Evolutionary conservation across 345 rosid species (phyloP), one percentile per base, ranked within the genome.

Genomic region (Bretschneidera sinensis): DNA sequence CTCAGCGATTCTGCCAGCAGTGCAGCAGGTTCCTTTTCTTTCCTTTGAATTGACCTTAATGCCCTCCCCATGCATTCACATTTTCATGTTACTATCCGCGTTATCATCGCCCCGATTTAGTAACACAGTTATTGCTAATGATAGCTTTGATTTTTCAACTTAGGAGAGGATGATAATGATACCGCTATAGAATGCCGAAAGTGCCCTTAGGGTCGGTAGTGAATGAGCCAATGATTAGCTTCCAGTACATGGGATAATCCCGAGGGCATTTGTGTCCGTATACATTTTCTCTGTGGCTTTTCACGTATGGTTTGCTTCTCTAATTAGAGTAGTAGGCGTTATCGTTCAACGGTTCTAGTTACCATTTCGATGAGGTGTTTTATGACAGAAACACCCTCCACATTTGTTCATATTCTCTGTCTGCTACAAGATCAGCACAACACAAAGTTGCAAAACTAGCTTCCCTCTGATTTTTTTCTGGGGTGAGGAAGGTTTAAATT

Each of bases 1-100:
- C 96, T 71, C 99, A 94, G 80, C 89, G 99, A 24, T 94, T 94
- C 83, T 94, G 99, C 81, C 99, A 94, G 73, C 99, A 94, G 81
- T 94, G 99, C 55, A 94, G 99, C 97, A 89, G 99, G 99, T 88
- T 74, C 52, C 63, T 50, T 65, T 43, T 67, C 25, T 24, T 5
- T 35, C 6, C 6, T 13, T 39, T 39, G 25, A 71, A 67, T 59
- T 72, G 64, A 64, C 71, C 34, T 45, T 52, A 63, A 54, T 65
- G 55, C 71, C 74, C 75, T 64, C 52, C 63, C 67, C 63, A 43
- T 78, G 45, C 45, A 39, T 39, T 5, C 33, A 28, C 33, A 28
- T 2, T 2, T 28, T 28, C 33, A 8, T 28, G 33, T 28, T 2
- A 28, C 33, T 43, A 25, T 49, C 14, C 48, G 25, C 3, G 61